Conservation (phyloP, 2,329 filamentous ascomycete species). For the Cladobotryum protrusum region DNA sequence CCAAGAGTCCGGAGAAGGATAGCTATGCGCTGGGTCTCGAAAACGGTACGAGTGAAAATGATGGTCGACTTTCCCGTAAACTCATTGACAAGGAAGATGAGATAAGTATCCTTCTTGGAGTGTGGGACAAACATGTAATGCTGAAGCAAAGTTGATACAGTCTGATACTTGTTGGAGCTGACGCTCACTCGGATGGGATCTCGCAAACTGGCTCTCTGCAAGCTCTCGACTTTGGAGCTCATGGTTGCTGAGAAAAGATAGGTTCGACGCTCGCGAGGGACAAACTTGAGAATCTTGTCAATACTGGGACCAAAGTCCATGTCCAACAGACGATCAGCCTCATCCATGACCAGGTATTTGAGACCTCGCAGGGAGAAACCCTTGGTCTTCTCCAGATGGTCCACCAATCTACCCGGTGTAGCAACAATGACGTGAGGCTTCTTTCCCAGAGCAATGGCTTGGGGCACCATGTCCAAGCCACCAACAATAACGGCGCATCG, state of each 20-base stretch:
- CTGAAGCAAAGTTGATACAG: constrained; percentile 81
- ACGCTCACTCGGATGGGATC: constrained; percentile 81
- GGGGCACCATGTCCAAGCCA: constrained; percentile 91
- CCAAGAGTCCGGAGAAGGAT: constrained; percentile 78
- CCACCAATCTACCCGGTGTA: constrained; percentile 80
- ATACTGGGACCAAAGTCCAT: constrained; percentile 90
- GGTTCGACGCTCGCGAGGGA: constrained; percentile 71
- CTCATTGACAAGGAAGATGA: constrained; percentile 81
- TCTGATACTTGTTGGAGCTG: constrained; percentile 79
- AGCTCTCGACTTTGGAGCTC: constrained; percentile 83
- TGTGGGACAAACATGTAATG: constrained; percentile 82
- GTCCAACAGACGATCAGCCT: constrained; percentile 86
- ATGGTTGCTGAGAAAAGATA: constrained; percentile 94
- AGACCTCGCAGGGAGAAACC: constrained; percentile 79
- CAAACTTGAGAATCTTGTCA: constrained; percentile 86
- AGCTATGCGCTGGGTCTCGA: constrained; percentile 80
- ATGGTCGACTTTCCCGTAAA: constrained; percentile 81
- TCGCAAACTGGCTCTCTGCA: constrained; percentile 81
- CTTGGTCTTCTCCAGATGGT: constrained; percentile 95
- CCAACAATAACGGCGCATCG: constrained; percentile 82
- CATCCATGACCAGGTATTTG: constrained; percentile 91
- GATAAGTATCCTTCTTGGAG: constrained; percentile 81
- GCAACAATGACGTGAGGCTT: constrained; percentile 92
- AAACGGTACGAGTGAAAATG: constrained; percentile 86
- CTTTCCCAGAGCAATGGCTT: constrained; percentile 87